Evolutionary conservation across 805 yeast species (phyloP).

Genomic region (baker's yeast (Saccharomyces cerevisiae)): DNA sequence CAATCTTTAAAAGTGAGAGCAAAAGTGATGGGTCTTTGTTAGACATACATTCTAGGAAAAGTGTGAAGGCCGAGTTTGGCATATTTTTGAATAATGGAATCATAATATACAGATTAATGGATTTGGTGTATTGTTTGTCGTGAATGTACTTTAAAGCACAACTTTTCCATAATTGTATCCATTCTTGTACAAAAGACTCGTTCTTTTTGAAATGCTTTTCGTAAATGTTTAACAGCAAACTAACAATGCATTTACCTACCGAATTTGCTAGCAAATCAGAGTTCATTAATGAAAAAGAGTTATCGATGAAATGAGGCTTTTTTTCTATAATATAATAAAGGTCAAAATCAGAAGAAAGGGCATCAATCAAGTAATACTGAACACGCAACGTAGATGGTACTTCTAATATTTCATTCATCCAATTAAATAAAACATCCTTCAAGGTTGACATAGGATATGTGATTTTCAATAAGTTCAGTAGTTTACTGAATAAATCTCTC

Average conservation of each 20-base stretch:
- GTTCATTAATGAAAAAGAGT: conserved; percentile 41
- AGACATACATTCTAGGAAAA: conserved; percentile 29
- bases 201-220: conserved; percentile 20
- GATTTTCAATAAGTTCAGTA: conserved; percentile 36
- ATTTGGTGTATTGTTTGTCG: conserved; percentile 31
- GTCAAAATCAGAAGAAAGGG: conserved; percentile 42
- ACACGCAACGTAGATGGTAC: conserved; percentile 49
- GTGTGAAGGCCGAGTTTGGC: conserved; percentile 37
- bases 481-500: conserved; percentile 49
- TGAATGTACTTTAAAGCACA: conserved; percentile 32
- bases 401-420: conserved; percentile 40
- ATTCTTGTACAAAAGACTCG: conserved; percentile 17
- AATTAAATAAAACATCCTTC: conserved; percentile 29
- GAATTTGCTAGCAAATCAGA: conserved; percentile 59
- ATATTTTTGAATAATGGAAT: conserved; percentile 50
- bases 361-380: conserved; percentile 52
- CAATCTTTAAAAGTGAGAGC: conserved; percentile 52
- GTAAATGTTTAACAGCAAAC: conserved; percentile 33
- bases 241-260: conserved; percentile 48
- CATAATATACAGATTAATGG: conserved; percentile 50
- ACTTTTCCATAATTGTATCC: conserved; percentile 48
- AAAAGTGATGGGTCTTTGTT: conserved; percentile 32
- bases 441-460: conserved; percentile 15
- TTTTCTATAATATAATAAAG: conserved; percentile 34
- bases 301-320: conserved; percentile 40